phyloP scores from a whole-genome alignment of 805 yeast species.

The Jamesozyma gamospora region DNA sequence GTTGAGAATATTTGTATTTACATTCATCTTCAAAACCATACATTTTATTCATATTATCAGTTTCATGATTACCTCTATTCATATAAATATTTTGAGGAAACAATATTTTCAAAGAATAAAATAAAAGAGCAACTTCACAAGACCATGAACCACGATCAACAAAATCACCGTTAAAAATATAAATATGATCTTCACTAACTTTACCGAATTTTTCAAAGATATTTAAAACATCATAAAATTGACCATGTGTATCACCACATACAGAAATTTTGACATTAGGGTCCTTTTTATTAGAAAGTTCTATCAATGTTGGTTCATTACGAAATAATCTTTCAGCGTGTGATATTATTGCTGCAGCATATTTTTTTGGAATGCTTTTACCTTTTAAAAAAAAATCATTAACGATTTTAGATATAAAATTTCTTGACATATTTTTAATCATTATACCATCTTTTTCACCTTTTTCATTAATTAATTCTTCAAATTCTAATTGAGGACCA shows the following conservation, averaged over 20 bases:
- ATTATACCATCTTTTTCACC: slow-evolving; percentile 19
- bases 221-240: slow-evolving; percentile 79
- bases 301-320: slow-evolving; percentile 67
- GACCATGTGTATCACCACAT: slow-evolving; percentile 98
- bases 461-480: slow-evolving; percentile 22
- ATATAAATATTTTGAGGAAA: slow-evolving; percentile 62
- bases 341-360: slow-evolving; percentile 71
- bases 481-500: slow-evolving; percentile 23
- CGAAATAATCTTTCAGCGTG: slow-evolving; percentile 56
- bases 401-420: slow-evolving; percentile 57
- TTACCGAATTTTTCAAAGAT: slow-evolving; percentile 66
- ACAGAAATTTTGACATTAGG: slow-evolving; percentile 49
- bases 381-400: slow-evolving; percentile 59
- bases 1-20: slow-evolving; percentile 76
- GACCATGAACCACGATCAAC: slow-evolving; percentile 99
- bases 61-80: slow-evolving; percentile 95
- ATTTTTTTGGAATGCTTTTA: slow-evolving; percentile 65
- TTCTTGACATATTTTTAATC: slow-evolving; percentile 36
- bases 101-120: slow-evolving; percentile 66
- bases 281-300: slow-evolving; percentile 35
- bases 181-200: slow-evolving; percentile 54
- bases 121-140: slow-evolving; percentile 81
- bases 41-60: slow-evolving; percentile 91
- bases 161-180: slow-evolving; percentile 91
- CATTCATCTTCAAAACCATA: slow-evolving; percentile 97